Conservation (phyloP, 2,329 filamentous ascomycete species). For the Colletotrichum nymphaeae region DNA sequence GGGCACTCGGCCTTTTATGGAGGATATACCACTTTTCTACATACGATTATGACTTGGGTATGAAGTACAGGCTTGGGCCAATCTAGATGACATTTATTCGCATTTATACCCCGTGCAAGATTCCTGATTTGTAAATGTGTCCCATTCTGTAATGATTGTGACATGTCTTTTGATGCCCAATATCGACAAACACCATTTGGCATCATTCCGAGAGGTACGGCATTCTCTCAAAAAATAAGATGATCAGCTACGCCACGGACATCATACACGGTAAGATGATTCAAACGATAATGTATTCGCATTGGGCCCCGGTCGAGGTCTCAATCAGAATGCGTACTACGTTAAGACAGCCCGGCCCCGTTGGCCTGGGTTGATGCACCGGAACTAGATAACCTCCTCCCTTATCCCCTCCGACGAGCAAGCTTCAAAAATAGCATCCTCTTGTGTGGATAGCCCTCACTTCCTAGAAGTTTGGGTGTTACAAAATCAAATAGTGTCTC, state of each 20-base stretch:
- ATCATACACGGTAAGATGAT: no score
- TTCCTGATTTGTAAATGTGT: neutral
- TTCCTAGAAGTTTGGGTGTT: neutral
- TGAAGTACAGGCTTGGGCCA: conserved; percentile 12
- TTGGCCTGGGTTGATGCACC: neutral
- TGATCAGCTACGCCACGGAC: no score
- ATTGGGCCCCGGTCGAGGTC: neutral
- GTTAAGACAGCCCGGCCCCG: neutral
- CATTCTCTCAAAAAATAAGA: no score
- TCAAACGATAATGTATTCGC: neutral
- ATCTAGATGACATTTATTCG: neutral
- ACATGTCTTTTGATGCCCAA: neutral
- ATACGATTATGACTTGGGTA: conserved; percentile 24
- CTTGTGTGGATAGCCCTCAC: neutral
- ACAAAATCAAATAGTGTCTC: neutral
- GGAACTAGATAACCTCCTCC: neutral
- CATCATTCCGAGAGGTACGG: no score
- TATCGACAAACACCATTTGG: neutral
- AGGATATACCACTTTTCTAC: conserved; percentile 37
- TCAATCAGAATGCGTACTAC: neutral
- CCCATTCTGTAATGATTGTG: neutral
- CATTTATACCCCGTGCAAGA: neutral
- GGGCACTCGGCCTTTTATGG: conserved; percentile 16
- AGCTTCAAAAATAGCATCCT: neutral
- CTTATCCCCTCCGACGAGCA: neutral